Base-by-base conservation (phyloP, 192 early-diverging fungal species). In the Cetraspora pellucida region DNA sequence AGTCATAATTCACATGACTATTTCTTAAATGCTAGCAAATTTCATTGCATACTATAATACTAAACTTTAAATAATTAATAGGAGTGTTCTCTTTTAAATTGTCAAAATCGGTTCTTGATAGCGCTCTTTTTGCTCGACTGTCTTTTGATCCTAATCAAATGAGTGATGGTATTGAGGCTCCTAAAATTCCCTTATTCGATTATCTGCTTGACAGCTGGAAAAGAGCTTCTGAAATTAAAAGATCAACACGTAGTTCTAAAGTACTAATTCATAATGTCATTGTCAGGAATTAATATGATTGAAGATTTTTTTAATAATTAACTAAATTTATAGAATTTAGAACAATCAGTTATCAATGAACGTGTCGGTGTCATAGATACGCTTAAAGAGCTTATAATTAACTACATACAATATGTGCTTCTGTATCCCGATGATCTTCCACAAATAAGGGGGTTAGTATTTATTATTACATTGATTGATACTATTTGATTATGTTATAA, bases 341-440 rank as follows among this genome's bases (percentile, higher is more conserved):
- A 92, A 5, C 64, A 84, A 14, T 66, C 79, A 3, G 85, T 88
- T 25, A 81, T 91, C 0, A 79, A 87, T 37, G 77, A 85, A n/a
- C 89, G 97, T 7, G 55, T 92, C 7, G 70, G 66, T 11, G 85
- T 85, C 8, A 63, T 99, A 72, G 83, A 89, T 47, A 77, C 82
- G 17, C 82, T 88, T 11, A 85, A 89, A 57, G 82, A 49, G 0
- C 68, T 98, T 61, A 74, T 97, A 21, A 85, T 97, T 2, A 95
- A 91, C 63, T 99, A 98, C 79, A 87, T 88, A 63, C 93, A 93
- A 7, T 83, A 97, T 37, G 84, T 93, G 52, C 75, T 98, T 45
- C 95, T 93, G 61, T 88, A 95, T 73, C 92, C 93, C n/a, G 95
- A 94, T 27, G 94, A 93, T 90, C 97, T 96, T 75, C 89, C 96